A percentile compares a stretch with the other conserved stretches of the same genome.
phyloP scores from a whole-genome alignment of 352 stramenopile genomes.

The Pseudoperonospora humuli region DNA sequence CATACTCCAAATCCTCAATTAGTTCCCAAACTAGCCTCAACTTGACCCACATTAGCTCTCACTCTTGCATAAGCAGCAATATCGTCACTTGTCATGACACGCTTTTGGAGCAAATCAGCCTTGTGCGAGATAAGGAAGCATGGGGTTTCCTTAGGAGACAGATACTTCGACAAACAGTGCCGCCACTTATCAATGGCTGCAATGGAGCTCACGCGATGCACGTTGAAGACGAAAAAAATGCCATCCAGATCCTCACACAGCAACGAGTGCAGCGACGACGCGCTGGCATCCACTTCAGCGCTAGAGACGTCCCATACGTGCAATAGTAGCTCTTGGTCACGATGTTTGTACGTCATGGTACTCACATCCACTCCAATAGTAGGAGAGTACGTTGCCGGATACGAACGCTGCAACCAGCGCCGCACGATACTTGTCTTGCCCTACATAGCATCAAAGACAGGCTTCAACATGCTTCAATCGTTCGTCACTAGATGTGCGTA shows the following conservation, averaged over 20 bases:
- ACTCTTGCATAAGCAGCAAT: conserved; percentile 68
- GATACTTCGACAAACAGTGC: conserved; percentile 56
- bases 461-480: no score
- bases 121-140: conserved; percentile 82
- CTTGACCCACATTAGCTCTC: background rate
- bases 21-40: background rate
- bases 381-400: conserved; percentile 54
- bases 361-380: conserved; percentile 78
- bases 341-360: conserved; percentile 36
- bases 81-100: conserved; percentile 81
- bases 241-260: conserved; percentile 74
- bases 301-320: conserved; percentile 77
- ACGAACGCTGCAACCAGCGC: conserved; percentile 68
- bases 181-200: conserved; percentile 80
- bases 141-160: conserved; percentile 66
- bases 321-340: conserved; percentile 41
- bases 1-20: background rate
- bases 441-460: conserved; percentile 19
- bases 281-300: conserved; percentile 52
- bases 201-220: conserved; percentile 83
- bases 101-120: conserved; percentile 75
- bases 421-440: conserved; percentile 79
- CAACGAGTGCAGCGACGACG: conserved; percentile 57
- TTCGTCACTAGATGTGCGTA: background rate
- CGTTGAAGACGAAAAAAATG: conserved; percentile 86